phyloP scores from a whole-genome alignment of 2,329 filamentous ascomycete genomes.

The Pezicula neosporulosa region DNA sequence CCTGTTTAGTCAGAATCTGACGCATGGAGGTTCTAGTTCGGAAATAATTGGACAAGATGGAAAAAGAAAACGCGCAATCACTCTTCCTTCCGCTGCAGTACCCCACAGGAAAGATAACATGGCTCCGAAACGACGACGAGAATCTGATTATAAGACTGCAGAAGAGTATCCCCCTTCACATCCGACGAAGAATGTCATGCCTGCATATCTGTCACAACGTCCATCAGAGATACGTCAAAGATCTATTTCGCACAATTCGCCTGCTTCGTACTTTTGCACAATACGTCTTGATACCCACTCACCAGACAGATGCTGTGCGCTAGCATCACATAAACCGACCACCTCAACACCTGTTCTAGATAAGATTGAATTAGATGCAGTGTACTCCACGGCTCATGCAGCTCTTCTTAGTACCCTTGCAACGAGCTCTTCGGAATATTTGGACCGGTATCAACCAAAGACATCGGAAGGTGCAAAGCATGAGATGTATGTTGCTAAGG shows the following conservation, averaged over 20 bases:
- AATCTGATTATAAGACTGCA: not conserved
- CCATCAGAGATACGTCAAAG: not conserved
- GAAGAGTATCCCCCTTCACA: not conserved
- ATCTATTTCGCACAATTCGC: not conserved
- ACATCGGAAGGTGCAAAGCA: not conserved
- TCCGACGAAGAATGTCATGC: not conserved
- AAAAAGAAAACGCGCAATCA: not conserved
- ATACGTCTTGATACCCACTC: not conserved
- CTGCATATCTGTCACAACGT: not conserved
- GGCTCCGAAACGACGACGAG: not conserved
- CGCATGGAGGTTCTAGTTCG: no score
- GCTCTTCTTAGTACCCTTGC: no score
- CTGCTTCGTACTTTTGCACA: not conserved
- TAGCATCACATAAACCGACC: not conserved
- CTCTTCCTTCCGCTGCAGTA: not conserved
- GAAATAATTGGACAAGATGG: not conserved
- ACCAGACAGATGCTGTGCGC: not conserved
- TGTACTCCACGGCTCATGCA: not conserved
- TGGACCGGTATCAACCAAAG: conserved; percentile 14
- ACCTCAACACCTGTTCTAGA: not conserved
- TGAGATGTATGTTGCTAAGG: conserved; percentile 13
- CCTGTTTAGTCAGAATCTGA: no score
- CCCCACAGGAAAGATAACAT: not conserved
- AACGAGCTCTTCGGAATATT: conserved; percentile 9
- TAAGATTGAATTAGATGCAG: not conserved